Evolutionary conservation across 2,329 filamentous ascomycete genomes (phyloP), one percentile per base, ranked within the genome.

Genomic region (Xylariaceae sp.): DNA sequence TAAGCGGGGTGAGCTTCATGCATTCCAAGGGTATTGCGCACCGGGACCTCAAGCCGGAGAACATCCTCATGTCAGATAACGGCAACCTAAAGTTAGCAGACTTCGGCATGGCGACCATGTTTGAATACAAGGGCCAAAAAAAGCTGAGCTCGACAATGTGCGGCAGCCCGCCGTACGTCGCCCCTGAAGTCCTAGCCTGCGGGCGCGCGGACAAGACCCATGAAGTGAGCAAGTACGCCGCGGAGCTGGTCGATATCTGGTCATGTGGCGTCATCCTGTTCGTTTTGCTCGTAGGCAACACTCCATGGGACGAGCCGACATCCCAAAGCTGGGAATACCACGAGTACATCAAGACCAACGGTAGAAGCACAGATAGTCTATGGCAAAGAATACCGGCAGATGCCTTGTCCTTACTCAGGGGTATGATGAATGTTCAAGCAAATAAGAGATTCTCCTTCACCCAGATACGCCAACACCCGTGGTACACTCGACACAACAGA

Each of bases 251-350:
- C 40, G 95, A 99, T 70, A 88, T 99, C 54, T 99, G 96, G 96
- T 97, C 93, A 16, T 97, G 93, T 67, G 95, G 95, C 32, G 92
- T 99, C 50, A 96, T 99, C n/a, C 80, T 99, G 3, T 99, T 99
- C 69, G 95, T 98, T 37, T 79, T 99, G 3, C 79, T 99, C 2
- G 92, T 96, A 1, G 95, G 95, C 9, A 99, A 99, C 71, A 99
- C 95, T 1, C 95, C 95, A 0, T 99, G 95, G 95, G 95, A 98
- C 69, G 90, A 95, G 70, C 95, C 95, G 0, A 93, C 92, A 2
- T 77, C 83, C 37, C 82, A 86, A 54, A 97, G 91, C 71, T 96
- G 90, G 79, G 95, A 99, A 74, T 99, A 90, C 65, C 85, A 89
- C 66, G 92, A 97, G 73, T 99, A 96, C 71, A 79, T 90, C 41